phyloP scores from a whole-genome alignment of 257 asterid genomes.

The Capsicum rhomboideum region DNA sequence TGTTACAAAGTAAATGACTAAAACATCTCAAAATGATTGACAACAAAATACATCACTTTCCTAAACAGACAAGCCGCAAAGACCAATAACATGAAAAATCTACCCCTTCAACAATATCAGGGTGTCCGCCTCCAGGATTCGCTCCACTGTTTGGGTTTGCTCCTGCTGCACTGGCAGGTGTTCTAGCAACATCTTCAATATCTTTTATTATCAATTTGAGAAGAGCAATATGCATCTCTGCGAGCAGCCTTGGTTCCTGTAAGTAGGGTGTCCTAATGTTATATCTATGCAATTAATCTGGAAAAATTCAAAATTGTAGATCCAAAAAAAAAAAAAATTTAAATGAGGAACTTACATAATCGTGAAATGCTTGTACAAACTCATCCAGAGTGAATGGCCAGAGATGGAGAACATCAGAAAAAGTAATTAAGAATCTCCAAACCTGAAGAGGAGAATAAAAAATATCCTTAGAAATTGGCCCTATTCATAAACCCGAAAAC shows the following conservation, averaged over 20 bases:
- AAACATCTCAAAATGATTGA: constrained; percentile 7
- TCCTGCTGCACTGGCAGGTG: constrained; percentile 33
- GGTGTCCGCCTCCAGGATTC: constrained; percentile 73
- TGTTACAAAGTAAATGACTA: constrained; percentile 23
- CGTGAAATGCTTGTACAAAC: constrained; percentile 72
- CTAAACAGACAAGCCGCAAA: background rate
- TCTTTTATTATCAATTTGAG: constrained; percentile 64
- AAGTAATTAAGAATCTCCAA: constrained; percentile 83
- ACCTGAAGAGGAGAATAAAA: constrained; percentile 30
- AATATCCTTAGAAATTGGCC: background rate
- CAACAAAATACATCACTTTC: background rate
- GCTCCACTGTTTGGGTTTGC: constrained; percentile 49
- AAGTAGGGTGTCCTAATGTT: background rate
- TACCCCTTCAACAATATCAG: constrained; percentile 84
- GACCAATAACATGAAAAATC: constrained; percentile 4
- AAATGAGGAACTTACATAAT: constrained; percentile 37
- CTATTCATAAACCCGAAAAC: background rate
- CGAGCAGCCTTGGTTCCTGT: constrained; percentile 82
- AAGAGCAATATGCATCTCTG: constrained; percentile 79
- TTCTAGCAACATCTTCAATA: constrained; percentile 74
- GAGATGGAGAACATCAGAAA: constrained; percentile 79
- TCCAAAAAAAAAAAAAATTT: background rate
- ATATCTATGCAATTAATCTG: background rate
- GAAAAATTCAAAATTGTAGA: background rate
- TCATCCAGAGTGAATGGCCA: constrained; percentile 97